A percentile compares a stretch with the other conserved stretches of the same genome.
These are phyloP conservation scores for California macrophylla DNA, from an alignment of 441 rosid genomes.

Conservation along the genomic window DNA sequence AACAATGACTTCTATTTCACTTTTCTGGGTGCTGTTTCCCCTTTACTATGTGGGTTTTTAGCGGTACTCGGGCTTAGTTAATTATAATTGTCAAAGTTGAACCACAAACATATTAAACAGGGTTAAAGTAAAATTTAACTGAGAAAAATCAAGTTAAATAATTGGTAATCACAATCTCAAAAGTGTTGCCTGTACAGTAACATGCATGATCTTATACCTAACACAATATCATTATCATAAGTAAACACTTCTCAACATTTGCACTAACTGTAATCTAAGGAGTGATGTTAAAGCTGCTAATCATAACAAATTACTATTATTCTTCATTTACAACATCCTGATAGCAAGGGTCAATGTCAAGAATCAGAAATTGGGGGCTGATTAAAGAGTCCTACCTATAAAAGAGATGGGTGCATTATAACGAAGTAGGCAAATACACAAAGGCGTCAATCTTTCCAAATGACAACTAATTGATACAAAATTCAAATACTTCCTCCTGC, in stretches of 20 bases:
- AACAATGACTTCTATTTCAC: not conserved
- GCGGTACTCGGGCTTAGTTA: not conserved
- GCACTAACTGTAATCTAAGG: not conserved
- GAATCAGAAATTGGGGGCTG: not conserved
- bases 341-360: not conserved
- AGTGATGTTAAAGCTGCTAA: not conserved
- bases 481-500: not conserved
- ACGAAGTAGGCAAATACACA: not conserved
- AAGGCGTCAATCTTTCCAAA: not conserved
- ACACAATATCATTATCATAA: not conserved
- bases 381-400: not conserved
- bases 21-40: not conserved
- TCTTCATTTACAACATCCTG: not conserved
- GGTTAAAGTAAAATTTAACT: not conserved
- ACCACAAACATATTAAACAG: not conserved
- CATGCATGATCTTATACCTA: not conserved
- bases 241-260: not conserved
- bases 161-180: not conserved
- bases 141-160: not conserved
- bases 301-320: not conserved
- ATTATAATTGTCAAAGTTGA: not conserved
- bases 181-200: not conserved
- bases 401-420: not conserved
- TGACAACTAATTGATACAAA: not conserved
- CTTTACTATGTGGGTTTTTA: not conserved